Percentiles rank a stretch among this genome's conserved stretches.
Evolutionary conservation across 202 grass and related monocot species (phyloP).

Genomic region (Saccharum hybrid): DNA sequence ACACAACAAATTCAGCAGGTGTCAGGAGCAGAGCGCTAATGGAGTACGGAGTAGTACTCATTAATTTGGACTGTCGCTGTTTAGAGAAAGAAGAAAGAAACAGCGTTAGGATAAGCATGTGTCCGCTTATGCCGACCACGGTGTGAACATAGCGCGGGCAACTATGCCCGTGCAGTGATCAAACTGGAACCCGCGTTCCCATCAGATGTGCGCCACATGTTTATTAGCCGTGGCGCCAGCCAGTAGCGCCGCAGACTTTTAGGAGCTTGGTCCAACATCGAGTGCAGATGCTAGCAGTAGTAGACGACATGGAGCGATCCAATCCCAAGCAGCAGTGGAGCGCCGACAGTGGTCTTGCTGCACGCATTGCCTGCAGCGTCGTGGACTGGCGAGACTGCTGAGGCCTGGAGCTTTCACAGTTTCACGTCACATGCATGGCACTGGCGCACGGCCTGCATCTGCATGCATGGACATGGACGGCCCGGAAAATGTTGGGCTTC

Average conservation of each 20-base stretch:
- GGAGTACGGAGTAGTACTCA: too few relatives aligned
- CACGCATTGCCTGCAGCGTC: neutral
- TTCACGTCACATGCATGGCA: slow-evolving; percentile 32
- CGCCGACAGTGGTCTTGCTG: neutral
- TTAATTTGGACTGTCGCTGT: neutral
- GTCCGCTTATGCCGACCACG: slow-evolving; percentile 5
- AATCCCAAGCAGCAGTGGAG: neutral
- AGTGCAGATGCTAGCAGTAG: too few relatives aligned
- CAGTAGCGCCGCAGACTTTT: neutral
- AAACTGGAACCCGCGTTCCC: neutral
- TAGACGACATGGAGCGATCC: too few relatives aligned
- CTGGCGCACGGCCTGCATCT: neutral
- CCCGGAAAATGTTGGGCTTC: slow-evolving; percentile 25
- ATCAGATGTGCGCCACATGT: slow-evolving; percentile 20
- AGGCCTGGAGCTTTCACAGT: neutral
- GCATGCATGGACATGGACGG: neutral
- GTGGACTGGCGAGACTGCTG: neutral
- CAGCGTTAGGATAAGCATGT: slow-evolving; percentile 24
- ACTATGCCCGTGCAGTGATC: neutral
- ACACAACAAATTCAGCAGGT: too few relatives aligned
- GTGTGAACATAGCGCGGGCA: neutral
- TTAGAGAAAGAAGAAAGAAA: neutral
- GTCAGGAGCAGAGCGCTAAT: too few relatives aligned
- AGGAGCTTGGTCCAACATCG: too few relatives aligned
- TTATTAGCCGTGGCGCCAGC: neutral